Percentiles rank a stretch among this genome's conserved stretches.
Evolutionary conservation across 495 filamentous ascomycete species (phyloP).

Genomic region (Lasiosphaeria hispida): DNA sequence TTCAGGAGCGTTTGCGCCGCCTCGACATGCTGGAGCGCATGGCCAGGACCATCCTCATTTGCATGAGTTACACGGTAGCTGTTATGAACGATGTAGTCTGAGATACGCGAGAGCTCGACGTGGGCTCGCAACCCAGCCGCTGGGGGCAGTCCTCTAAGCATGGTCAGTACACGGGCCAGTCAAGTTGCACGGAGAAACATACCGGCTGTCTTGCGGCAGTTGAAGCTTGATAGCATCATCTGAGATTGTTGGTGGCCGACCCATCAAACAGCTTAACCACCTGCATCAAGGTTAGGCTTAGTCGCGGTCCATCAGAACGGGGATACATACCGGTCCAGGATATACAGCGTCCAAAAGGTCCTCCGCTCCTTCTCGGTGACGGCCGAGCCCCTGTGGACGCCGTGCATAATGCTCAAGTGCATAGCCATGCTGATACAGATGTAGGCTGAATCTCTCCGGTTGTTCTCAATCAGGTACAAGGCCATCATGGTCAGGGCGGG

Average conservation of each 20-base stretch:
- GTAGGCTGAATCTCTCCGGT: slow-evolving; percentile 41
- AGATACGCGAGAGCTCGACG: slow-evolving; percentile 37
- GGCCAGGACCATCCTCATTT: neutral
- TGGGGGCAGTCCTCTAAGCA: slow-evolving; percentile 29
- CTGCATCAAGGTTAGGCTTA: slow-evolving; percentile 19
- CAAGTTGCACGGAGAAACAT: slow-evolving; percentile 8
- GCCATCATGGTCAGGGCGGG: slow-evolving; percentile 37
- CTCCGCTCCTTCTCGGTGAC: slow-evolving; percentile 32
- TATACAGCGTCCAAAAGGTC: slow-evolving; percentile 45
- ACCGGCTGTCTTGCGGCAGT: slow-evolving; percentile 33
- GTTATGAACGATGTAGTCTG: slow-evolving; percentile 37
- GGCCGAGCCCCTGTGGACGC: slow-evolving; percentile 32
- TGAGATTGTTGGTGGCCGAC: slow-evolving; percentile 35
- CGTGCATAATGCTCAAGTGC: slow-evolving; percentile 34
- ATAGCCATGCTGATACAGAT: slow-evolving; percentile 37
- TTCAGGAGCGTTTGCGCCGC: slow-evolving; percentile 24
- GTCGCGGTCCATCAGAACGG: neutral
- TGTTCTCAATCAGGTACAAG: slow-evolving; percentile 39
- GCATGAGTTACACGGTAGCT: slow-evolving; percentile 28
- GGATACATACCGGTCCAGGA: slow-evolving; percentile 36
- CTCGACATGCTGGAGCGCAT: slow-evolving; percentile 17
- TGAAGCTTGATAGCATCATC: slow-evolving; percentile 36
- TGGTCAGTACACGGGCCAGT: neutral
- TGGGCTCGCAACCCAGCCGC: slow-evolving; percentile 37
- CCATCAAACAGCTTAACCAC: slow-evolving; percentile 43